These are phyloP conservation scores for Aspergillus tamarii DNA, from an alignment of 2,329 filamentous ascomycete species.

Conservation along the genomic window DNA sequence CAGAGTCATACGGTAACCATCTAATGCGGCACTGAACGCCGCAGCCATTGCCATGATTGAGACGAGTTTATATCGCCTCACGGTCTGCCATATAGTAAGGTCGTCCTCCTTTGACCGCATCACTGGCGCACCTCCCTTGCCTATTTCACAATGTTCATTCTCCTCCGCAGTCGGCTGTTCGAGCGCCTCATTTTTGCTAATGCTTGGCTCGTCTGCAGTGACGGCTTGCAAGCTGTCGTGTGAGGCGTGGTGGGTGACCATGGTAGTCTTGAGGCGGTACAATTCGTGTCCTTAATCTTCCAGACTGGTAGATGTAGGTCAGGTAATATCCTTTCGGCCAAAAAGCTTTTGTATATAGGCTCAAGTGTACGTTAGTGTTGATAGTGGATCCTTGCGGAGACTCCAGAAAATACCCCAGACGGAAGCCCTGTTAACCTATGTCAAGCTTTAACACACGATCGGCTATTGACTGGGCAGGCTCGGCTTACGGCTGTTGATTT, in stretches of 20 bases:
- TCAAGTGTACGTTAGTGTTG: neutral
- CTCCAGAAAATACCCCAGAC: neutral
- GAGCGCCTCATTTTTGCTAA: constrained; percentile 5
- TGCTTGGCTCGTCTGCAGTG: neutral
- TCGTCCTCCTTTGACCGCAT: constrained; percentile 46
- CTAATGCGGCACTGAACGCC: constrained; percentile 47
- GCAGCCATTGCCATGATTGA: constrained; percentile 44
- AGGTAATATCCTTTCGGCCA: neutral
- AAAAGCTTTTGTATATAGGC: neutral
- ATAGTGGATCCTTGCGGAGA: neutral
- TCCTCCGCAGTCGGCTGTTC: neutral
- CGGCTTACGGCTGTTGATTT: neutral
- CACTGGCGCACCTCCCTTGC: constrained; percentile 12
- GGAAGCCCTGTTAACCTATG: neutral
- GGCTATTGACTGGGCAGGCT: neutral
- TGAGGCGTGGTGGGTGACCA: neutral
- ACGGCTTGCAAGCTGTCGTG: neutral
- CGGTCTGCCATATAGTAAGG: constrained; percentile 43
- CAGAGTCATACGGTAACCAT: constrained; percentile 44
- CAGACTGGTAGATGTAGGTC: neutral
- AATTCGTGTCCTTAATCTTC: neutral
- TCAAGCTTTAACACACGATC: neutral
- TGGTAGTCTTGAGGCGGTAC: neutral
- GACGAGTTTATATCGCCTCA: constrained; percentile 39
- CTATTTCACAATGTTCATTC: neutral